These are phyloP conservation scores for Paraphaeosphaeria sporulosa DNA, from an alignment of 2,329 filamentous ascomycete species.

Conservation along the genomic window DNA sequence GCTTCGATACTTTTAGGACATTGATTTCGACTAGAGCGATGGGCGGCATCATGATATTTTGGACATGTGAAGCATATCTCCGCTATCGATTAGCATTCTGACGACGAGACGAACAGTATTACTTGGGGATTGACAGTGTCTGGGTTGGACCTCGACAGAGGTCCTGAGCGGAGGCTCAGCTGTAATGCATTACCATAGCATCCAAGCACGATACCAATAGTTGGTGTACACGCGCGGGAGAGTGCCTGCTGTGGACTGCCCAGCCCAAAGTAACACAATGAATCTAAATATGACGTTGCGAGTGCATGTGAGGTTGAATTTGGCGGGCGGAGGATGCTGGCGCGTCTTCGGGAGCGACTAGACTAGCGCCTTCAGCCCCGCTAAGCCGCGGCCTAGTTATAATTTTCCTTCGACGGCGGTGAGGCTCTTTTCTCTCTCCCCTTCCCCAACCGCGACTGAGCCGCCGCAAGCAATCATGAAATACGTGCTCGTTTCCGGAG, in stretches of 20 bases:
- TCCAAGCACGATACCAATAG: constrained; percentile 48
- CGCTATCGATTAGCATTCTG: constrained; percentile 44
- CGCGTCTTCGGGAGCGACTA: constrained; percentile 8
- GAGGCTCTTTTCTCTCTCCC: constrained; percentile 50
- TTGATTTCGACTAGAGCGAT: constrained; percentile 28
- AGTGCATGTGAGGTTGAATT: neutral
- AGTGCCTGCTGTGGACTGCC: neutral
- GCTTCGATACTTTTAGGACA: constrained; percentile 15
- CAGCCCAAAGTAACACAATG: too few species aligned
- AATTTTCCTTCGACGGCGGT: constrained; percentile 43
- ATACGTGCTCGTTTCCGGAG: constrained; percentile 82
- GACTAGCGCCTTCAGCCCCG: constrained; percentile 5
- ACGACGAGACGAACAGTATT: constrained; percentile 41
- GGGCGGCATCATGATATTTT: constrained; percentile 38
- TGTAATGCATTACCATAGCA: constrained; percentile 44
- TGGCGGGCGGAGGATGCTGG: neutral
- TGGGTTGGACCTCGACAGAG: constrained; percentile 13
- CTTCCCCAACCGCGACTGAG: constrained; percentile 51
- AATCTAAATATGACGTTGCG: neutral
- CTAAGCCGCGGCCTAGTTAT: constrained; percentile 13
- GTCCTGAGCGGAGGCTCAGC: constrained; percentile 22
- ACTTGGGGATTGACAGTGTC: constrained; percentile 18
- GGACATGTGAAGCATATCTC: constrained; percentile 44
- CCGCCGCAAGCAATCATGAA: constrained; percentile 68
- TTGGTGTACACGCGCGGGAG: constrained; percentile 23